Percentiles rank a stretch among this genome's conserved stretches.
Conservation (phyloP, 345 rosid genomes). For the Syzygium aromaticum region DNA sequence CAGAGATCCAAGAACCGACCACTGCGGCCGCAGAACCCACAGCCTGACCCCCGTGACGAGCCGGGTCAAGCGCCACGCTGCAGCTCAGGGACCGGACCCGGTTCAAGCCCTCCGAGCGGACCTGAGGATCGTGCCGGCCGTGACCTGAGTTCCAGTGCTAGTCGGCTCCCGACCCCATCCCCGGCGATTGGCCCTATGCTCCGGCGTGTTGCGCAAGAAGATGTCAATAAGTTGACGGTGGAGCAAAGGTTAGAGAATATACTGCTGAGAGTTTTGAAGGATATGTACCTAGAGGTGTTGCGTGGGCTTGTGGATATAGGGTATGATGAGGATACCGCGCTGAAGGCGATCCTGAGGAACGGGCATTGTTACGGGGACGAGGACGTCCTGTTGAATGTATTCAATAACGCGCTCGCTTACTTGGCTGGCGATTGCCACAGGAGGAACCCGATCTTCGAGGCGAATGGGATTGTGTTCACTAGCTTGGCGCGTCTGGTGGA, state of each 20-base stretch:
- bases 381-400: conserved; percentile 74
- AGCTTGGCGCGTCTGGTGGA: conserved; percentile 71
- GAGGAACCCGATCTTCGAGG: conserved; percentile 19
- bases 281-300: conserved; percentile 56
- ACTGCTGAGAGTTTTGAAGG: conserved; percentile 50
- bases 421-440: conserved; percentile 31
- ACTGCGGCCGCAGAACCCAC: not conserved
- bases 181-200: conserved; percentile 12
- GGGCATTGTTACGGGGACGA: conserved; percentile 85
- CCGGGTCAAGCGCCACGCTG: not conserved
- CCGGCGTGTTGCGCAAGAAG: conserved; percentile 60
- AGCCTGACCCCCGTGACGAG: not conserved
- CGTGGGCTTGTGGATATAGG: conserved; percentile 61
- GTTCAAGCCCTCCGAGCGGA: conserved; percentile 30
- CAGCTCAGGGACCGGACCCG: conserved; percentile 21
- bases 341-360: conserved; percentile 65
- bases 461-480: conserved; percentile 29
- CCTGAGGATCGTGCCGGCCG: not conserved
- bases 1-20: conserved; percentile 1
- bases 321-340: conserved; percentile 63
- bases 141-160: not conserved
- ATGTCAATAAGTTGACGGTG: conserved; percentile 10
- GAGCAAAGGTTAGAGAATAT: conserved; percentile 68
- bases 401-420: conserved; percentile 67
- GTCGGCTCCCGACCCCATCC: not conserved